Evolutionary conservation across 73 alveolate species (phyloP), one percentile per base, ranked within the genome.

Genomic region (Paramecium caudatum): DNA sequence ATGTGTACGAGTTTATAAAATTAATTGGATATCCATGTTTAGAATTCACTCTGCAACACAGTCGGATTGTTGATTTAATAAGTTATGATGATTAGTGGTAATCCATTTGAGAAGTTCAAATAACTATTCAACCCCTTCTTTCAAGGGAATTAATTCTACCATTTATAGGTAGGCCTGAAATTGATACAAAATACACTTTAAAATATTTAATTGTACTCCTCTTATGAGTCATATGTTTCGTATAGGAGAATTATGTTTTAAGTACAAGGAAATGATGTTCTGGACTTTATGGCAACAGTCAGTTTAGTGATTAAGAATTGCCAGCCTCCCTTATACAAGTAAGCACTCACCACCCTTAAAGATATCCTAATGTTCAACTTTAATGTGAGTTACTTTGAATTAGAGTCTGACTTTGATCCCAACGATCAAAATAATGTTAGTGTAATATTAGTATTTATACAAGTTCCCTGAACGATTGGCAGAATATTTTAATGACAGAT

Each of bases 341-440:
- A 55, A 23, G 23, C 80, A 10, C 7, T 55, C 3, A 55, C 46
- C 12, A 55, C 80, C 8, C 43, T 74, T 9, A 74, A 45, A 13
- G 88, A 74, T 12, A 43, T 45, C 8, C 32, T 74, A 21, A 74
- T 45, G 62, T 74, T 41, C 32, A 74, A 74, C 32, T 74, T 74
- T 21, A 74, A 74, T 74, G 88, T 74, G 62, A 74, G 88, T 74
- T 74, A 74, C 43, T 74, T 74, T 41, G 88, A 74, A 74, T 74
- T 74, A 39, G 88, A 74, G 32, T 30, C 69, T 41, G 88, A 74
- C 43, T 74, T 74, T 12, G 88, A 74, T 41, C 88, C 88, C 16
- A 74, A 74, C 43, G 88, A 74, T 19, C 19, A 74, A 21, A 74
- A 74, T 23, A 74, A 74, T 43, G 88, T 74, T 55, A 55, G 80